Base-by-base conservation (phyloP, 169 alveolate genomes). In the Babesia divergens region DNA sequence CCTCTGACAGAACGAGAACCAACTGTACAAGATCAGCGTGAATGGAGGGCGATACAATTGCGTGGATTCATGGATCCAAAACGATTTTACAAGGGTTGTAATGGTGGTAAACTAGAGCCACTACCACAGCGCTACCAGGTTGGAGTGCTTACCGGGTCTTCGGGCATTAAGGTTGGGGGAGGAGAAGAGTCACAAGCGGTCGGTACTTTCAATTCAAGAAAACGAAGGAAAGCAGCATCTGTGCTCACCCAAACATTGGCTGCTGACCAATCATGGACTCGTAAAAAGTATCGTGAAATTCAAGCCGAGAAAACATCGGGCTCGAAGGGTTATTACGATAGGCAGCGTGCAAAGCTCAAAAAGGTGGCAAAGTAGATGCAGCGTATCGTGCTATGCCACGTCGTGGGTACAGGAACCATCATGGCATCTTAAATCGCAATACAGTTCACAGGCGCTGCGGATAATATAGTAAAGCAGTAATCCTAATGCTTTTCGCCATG, bases 21-120 rank as follows among this genome's bases (percentile, higher is more conserved):
- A 1, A 66, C 86, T 2, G 65, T 29, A 11, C 70, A 52, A 32
- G 59, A 43, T 24, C 40, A 55, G 46, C 24, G 86, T 8, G 86
- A 77, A 20, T 77, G 86, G 86, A 40, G 69, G 42, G 69, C 86
- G 1, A 77, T 77, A 0, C 86, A 77, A 47, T 38, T 77, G 24
- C 49, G 86, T 7, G 82, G 82, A 0, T 77, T 60, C 37, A 51
- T 77, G 46, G 66, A 77, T 52, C 86, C 86, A 7, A 77, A 77
- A 26, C 65, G 37, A 26, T 77, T 77, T 55, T 77, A 77, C 37
- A 77, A 68, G 47, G 71, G 71, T 11, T 29, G 26, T 32, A 54
- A 55, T 46, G 47, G 68, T 24, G 72, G 72, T 5, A 76, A 40
- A 32, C 46, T 77, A 26, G 86, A 77, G 42, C 52, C 71, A 28